A percentile compares a stretch with the other conserved stretches of the same genome.
phyloP scores from a whole-genome alignment of 495 filamentous ascomycete species.

The Penicillium macrosclerotiorum region DNA sequence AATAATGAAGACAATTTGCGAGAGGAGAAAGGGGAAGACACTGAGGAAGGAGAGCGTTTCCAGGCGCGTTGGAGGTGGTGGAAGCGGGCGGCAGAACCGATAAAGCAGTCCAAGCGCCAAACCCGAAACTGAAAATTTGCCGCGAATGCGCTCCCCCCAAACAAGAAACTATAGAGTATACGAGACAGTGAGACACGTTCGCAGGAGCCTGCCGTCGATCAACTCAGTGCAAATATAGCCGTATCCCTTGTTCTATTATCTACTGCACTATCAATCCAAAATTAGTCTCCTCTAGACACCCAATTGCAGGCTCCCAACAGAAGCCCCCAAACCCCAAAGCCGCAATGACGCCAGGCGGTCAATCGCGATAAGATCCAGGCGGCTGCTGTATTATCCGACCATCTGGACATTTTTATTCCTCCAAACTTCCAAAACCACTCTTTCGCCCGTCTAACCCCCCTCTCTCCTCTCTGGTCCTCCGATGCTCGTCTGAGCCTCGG shows the following conservation, averaged over 20 bases:
- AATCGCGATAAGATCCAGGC: constrained; percentile 16
- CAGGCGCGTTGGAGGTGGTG: constrained; percentile 7
- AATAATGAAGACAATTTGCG: neutral
- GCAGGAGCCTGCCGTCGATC: neutral
- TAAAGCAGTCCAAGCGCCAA: no score
- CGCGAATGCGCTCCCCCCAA: no score
- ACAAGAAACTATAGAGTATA: no score
- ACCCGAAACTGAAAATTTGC: constrained; percentile 7
- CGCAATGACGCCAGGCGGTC: constrained; percentile 34
- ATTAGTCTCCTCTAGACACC: no score
- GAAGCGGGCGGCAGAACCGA: constrained; percentile 24
- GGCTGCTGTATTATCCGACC: constrained; percentile 20
- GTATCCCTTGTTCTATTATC: no score
- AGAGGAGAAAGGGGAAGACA: neutral
- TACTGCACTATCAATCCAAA: no score
- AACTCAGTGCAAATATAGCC: no score
- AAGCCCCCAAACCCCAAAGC: no score
- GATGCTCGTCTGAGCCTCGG: constrained; percentile 3
- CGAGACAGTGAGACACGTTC: no score
- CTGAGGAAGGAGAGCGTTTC: no score
- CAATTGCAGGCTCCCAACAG: neutral
- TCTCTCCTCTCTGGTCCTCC: constrained; percentile 1
- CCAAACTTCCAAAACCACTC: constrained; percentile 9
- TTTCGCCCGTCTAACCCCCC: neutral
- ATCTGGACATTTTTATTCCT: constrained; percentile 19